Evolutionary conservation across 2,329 filamentous ascomycete species (phyloP).

Genomic region (Aspergillus viridinutans): DNA sequence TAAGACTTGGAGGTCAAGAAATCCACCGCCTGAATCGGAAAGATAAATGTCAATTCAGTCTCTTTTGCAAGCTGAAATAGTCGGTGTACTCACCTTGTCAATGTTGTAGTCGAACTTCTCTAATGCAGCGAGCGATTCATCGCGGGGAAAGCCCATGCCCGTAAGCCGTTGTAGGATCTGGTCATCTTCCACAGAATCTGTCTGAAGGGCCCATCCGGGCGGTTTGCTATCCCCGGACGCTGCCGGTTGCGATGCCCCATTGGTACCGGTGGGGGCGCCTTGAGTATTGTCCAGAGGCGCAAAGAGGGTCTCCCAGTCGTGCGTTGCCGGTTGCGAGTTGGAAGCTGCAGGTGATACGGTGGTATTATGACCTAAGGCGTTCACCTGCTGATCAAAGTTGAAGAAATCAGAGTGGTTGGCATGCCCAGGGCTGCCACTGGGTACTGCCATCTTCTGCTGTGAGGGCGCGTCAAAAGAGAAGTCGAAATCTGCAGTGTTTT

Average conservation of each 20-base stretch:
- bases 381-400: slow-evolving; percentile 31
- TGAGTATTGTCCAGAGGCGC: slow-evolving; percentile 63
- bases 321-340: slow-evolving; percentile 43
- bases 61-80: not conserved
- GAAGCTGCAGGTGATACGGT: slow-evolving; percentile 37
- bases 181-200: slow-evolving; percentile 79
- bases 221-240: slow-evolving; percentile 16
- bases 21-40: slow-evolving; percentile 27
- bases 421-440: slow-evolving; percentile 17
- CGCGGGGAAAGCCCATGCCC: slow-evolving; percentile 78
- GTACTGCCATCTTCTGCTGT: slow-evolving; percentile 23
- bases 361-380: slow-evolving; percentile 35
- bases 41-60: not conserved
- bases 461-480: slow-evolving; percentile 44
- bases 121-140: slow-evolving; percentile 70
- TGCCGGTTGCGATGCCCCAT: slow-evolving; percentile 13
- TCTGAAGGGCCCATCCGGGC: slow-evolving; percentile 65
- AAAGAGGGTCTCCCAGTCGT: slow-evolving; percentile 96
- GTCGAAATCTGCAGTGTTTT: slow-evolving; percentile 40
- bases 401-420: slow-evolving; percentile 35
- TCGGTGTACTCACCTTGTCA: slow-evolving; percentile 66
- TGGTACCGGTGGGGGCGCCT: slow-evolving; percentile 14
- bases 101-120: slow-evolving; percentile 97
- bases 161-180: slow-evolving; percentile 86
- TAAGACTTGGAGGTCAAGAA: slow-evolving; percentile 40